Percentiles rank a stretch among this genome's conserved stretches.
Conservation (phyloP, 2,329 filamentous ascomycete genomes). For the Xylaria sp. region DNA sequence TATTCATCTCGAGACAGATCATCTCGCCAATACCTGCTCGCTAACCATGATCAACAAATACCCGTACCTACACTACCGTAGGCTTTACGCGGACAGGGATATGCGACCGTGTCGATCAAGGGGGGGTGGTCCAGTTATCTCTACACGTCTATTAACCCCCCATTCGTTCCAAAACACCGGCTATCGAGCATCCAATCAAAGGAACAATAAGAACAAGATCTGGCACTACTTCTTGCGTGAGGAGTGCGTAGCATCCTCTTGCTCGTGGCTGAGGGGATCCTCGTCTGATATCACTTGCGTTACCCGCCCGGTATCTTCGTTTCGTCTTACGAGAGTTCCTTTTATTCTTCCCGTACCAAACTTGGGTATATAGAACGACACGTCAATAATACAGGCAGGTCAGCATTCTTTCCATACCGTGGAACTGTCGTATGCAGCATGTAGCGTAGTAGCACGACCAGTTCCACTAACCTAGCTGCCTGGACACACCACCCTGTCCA, state of each 20-base stretch:
- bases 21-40: conserved; percentile 4
- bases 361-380: neutral
- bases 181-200: conserved; percentile 32
- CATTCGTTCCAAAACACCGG: conserved; percentile 14
- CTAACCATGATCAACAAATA: conserved; percentile 8
- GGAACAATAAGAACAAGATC: neutral
- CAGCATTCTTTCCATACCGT: neutral
- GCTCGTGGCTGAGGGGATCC: neutral
- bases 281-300: conserved; percentile 7
- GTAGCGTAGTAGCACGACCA: neutral
- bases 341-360: neutral
- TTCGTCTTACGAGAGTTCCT: neutral
- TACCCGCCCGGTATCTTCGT: neutral
- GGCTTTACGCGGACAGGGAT: conserved; percentile 9
- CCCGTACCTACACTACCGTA: neutral
- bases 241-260: neutral
- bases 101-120: conserved; percentile 26
- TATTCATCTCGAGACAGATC: neutral
- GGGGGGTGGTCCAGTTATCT: conserved; percentile 16
- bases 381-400: neutral
- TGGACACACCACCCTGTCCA: neutral
- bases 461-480: neutral
- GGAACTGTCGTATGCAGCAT: neutral
- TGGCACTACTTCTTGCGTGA: neutral
- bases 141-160: neutral